A percentile compares a stretch with the other conserved stretches of the same genome.
Conservation (phyloP, 345 rosid genomes). For the Syzygium oleosum region DNA sequence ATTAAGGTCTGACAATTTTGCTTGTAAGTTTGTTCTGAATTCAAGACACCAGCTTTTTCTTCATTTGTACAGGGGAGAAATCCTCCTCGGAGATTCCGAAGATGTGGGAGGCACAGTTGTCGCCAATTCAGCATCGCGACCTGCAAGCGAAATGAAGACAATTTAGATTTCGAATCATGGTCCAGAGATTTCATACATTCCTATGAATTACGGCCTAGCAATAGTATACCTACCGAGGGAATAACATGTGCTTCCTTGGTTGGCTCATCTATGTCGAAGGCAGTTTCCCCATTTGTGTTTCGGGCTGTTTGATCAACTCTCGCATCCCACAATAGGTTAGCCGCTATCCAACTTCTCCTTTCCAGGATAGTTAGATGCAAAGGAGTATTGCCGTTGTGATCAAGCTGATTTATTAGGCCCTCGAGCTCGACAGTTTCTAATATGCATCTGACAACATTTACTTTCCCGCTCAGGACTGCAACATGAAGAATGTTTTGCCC, state of each 20-base stretch:
- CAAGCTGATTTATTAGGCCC: neutral
- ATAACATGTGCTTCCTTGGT: neutral
- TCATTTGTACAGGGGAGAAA: neutral
- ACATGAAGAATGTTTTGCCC: conserved; percentile 6
- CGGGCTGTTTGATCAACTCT: neutral
- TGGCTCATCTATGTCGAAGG: neutral
- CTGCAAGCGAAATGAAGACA: neutral
- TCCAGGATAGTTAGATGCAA: neutral
- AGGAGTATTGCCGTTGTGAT: conserved; percentile 1
- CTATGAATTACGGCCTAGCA: neutral
- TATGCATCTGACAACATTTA: neutral
- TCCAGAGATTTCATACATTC: neutral
- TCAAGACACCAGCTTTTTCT: neutral
- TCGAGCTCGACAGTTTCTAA: neutral
- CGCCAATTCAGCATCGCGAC: neutral
- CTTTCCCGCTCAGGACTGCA: neutral
- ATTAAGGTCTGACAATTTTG: neutral
- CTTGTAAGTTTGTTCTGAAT: neutral
- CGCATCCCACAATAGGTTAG: neutral
- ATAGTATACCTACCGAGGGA: neutral
- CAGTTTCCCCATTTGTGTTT: neutral
- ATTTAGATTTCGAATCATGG: neutral
- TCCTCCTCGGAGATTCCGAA: neutral
- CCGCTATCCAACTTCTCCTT: neutral
- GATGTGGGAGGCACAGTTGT: neutral